Evolutionary conservation across 768 basidiomycete genomes (phyloP), one percentile per base, ranked within the genome.

Genomic region (Albatrellus ellisii): DNA sequence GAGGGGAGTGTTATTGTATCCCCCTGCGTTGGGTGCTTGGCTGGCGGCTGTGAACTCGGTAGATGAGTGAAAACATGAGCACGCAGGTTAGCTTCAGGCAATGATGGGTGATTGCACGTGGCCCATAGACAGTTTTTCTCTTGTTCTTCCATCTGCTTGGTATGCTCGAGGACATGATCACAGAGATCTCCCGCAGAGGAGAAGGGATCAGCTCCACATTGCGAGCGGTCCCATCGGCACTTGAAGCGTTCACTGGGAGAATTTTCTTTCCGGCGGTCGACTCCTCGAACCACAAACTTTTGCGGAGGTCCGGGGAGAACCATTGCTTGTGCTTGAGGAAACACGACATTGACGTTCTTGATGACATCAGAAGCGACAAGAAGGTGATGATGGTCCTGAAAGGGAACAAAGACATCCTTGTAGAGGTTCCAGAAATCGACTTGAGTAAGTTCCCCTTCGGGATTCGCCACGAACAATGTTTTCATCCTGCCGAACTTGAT

Each of bases 401-500:
- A 69, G 1, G 77, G 74, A 1, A 71, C 62, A 52, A 97, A 95
- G 1, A 75, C 75, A 45, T 85, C 82, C 47, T 83, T 80, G 62
- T 99, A 99, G 10, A 91, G 69, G 43, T 76, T 88, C 92, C 94
- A 99, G 54, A 99, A 88, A 42, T 87, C 80, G 26, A 94, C 89
- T 59, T 98, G 95, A 1, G 88, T 90, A 35, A 97, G 64, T 54
- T 91, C 85, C 4, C 82, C 76, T 3, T 82, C 77, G 1, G 78
- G 59, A 46, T 79, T 79, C 14, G 78, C 66, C 12, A 81, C 69
- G 52, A 92, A 97, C 69, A 88, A 83, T n/a, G 69, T 61, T 54
- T 76, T 79, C 85, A 99, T 94, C 94, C 94, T 55, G 38, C 14
- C 27, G 18, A 14, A 32, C 40, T 3, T 26, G 22, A 21, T 26